Evolutionary conservation across 2,329 filamentous ascomycete genomes (phyloP).

Genomic region (Eutypa lata): DNA sequence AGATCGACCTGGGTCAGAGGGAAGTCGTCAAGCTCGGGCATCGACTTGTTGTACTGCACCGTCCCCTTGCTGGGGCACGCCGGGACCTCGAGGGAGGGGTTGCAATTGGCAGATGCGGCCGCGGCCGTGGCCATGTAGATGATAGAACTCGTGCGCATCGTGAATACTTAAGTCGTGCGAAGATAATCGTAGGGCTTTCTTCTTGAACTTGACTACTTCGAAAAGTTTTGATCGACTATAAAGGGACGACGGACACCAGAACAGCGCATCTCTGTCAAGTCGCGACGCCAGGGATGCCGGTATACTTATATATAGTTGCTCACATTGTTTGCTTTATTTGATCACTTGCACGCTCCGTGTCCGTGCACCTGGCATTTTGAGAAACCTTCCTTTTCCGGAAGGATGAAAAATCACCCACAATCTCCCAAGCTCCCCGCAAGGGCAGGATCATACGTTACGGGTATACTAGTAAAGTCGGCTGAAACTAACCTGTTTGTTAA

Average conservation of each 20-base stretch:
- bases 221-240: neutral
- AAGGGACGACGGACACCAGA: neutral
- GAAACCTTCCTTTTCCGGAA: too few relatives aligned
- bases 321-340: too few relatives aligned
- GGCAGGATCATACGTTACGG: neutral
- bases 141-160: neutral
- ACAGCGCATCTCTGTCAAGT: too few relatives aligned
- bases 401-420: too few relatives aligned
- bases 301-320: too few relatives aligned
- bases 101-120: slow-evolving; percentile 3
- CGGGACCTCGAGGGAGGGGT: slow-evolving; percentile 34
- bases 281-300: too few relatives aligned
- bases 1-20: slow-evolving; percentile 43
- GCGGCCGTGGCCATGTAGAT: neutral
- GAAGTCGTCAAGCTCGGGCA: slow-evolving; percentile 39
- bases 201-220: neutral
- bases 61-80: slow-evolving; percentile 34
- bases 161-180: neutral
- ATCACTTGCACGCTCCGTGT: too few relatives aligned
- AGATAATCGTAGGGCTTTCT: neutral
- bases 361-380: too few relatives aligned
- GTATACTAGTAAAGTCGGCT: neutral
- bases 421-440: neutral
- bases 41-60: slow-evolving; percentile 38
- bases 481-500: too few relatives aligned